Conservation (phyloP, 768 basidiomycete genomes). For the Boletus vermiculosoides region DNA sequence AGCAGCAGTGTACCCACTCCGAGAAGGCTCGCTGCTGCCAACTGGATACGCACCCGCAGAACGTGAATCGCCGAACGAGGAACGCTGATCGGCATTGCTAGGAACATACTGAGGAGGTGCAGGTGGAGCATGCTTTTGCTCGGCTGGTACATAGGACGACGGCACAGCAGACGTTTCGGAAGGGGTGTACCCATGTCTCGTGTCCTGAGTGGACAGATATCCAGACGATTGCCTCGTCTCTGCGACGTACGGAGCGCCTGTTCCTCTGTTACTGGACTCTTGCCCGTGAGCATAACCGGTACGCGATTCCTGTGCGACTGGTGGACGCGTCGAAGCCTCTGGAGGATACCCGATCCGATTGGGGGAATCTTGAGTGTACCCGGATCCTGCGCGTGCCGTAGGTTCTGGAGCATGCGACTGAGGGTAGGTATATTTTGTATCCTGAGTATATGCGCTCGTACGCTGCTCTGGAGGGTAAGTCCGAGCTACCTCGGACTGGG, state of each 20-base stretch:
- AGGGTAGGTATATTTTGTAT: slow-evolving; percentile 23
- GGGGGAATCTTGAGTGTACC: slow-evolving; percentile 17
- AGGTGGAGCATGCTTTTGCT: slow-evolving; percentile 20
- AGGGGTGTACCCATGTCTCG: slow-evolving; percentile 20
- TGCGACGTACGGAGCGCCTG: slow-evolving; percentile 7
- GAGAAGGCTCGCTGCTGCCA: slow-evolving; percentile 10
- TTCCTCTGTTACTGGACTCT: slow-evolving; percentile 14
- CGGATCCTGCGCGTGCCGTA: slow-evolving; percentile 12
- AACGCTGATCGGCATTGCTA: slow-evolving; percentile 14
- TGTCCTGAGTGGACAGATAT: slow-evolving; percentile 20
- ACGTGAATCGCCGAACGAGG: slow-evolving; percentile 26
- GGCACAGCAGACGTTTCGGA: slow-evolving; percentile 15
- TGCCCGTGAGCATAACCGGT: slow-evolving; percentile 15
- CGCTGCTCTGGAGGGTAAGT: slow-evolving; percentile 19
- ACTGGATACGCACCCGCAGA: slow-evolving; percentile 16
- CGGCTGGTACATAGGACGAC: slow-evolving; percentile 17
- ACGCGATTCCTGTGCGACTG: slow-evolving; percentile 20
- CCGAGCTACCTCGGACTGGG: slow-evolving; percentile 19
- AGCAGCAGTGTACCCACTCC: slow-evolving; percentile 14
- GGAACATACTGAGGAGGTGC: slow-evolving; percentile 17
- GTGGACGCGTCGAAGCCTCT: slow-evolving; percentile 15
- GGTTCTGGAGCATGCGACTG: slow-evolving; percentile 20
- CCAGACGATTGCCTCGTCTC: slow-evolving; percentile 24
- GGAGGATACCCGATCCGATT: slow-evolving; percentile 15
- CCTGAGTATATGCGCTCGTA: slow-evolving; percentile 24